These are phyloP conservation scores for Syncephalastrum contaminatum DNA, from an alignment of 371 early-diverging fungal species.

Conservation along the genomic window DNA sequence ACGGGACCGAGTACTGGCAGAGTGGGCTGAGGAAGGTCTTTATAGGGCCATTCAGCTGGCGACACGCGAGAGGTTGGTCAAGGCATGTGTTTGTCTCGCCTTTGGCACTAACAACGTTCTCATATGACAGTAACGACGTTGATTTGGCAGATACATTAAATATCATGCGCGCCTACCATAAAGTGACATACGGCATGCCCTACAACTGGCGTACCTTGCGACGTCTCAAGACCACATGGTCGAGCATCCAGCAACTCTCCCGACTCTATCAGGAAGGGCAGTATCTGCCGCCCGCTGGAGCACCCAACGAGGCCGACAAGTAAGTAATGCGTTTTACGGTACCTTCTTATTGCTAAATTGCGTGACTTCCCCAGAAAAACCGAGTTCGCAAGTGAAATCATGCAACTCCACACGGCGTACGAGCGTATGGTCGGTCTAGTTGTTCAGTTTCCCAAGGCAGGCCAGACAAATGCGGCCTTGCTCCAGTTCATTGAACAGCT, in stretches of 20 bases:
- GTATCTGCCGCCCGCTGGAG: slow-evolving; percentile 9
- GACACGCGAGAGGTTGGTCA: too few species aligned
- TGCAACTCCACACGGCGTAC: slow-evolving; percentile 58
- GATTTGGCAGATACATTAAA: slow-evolving; percentile 28
- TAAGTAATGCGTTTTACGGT: too few species aligned
- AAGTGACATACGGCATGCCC: slow-evolving; percentile 17
- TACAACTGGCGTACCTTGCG: slow-evolving; percentile 7
- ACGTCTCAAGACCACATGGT: slow-evolving; percentile 1
- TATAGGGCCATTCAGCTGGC: slow-evolving; percentile 53
- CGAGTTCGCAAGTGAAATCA: slow-evolving; percentile 49
- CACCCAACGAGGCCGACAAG: too few species aligned
- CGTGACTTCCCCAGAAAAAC: slow-evolving; percentile 4
- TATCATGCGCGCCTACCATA: slow-evolving; percentile 57
- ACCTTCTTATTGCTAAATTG: too few species aligned
- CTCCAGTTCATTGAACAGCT: slow-evolving; percentile 66
- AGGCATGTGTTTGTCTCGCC: too few species aligned
- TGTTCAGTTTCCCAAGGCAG: slow-evolving; percentile 64
- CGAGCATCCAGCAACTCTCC: slow-evolving; percentile 8
- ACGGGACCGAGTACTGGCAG: slow-evolving; percentile 47
- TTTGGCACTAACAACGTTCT: too few species aligned
- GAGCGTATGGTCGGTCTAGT: slow-evolving; percentile 58
- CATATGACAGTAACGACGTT: too few species aligned
- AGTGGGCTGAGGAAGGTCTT: slow-evolving; percentile 72
- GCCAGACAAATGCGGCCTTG: slow-evolving; percentile 54
- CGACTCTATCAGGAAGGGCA: slow-evolving; percentile 28